A percentile compares a stretch with the other conserved stretches of the same genome.
phyloP scores from a whole-genome alignment of 2,329 filamentous ascomycete species.

The Bipolaris zeicola region DNA sequence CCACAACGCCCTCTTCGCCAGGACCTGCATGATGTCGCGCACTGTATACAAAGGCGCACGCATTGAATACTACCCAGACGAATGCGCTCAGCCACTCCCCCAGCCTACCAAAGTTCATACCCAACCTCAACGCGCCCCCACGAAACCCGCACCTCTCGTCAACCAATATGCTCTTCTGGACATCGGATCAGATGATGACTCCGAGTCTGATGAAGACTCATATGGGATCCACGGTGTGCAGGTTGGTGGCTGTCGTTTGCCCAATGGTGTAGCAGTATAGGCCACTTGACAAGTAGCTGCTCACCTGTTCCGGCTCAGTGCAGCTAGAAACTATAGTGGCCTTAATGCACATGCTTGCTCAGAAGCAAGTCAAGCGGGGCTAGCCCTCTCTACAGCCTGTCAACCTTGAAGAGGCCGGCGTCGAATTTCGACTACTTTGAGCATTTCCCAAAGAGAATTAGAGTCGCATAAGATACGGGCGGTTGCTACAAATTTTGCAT shows the following conservation, averaged over 20 bases:
- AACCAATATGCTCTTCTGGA: slow-evolving; percentile 43
- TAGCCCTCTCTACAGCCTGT: not conserved
- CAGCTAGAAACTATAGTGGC: not conserved
- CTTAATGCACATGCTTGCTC: not conserved
- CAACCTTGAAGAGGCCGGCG: not conserved
- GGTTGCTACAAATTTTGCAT: not conserved
- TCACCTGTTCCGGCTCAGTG: not conserved
- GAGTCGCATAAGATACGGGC: not conserved
- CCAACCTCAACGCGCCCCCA: slow-evolving; percentile 9
- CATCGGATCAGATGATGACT: slow-evolving; percentile 31
- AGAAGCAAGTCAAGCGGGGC: not conserved
- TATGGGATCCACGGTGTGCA: slow-evolving; percentile 29
- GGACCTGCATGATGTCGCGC: slow-evolving; percentile 74
- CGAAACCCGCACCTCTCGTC: slow-evolving; percentile 30
- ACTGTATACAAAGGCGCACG: slow-evolving; percentile 71
- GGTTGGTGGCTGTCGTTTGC: slow-evolving; percentile 28
- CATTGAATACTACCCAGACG: slow-evolving; percentile 74
- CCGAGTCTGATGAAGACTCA: slow-evolving; percentile 35
- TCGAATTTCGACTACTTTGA: too few species aligned
- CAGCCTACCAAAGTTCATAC: slow-evolving; percentile 19
- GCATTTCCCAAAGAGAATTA: not conserved
- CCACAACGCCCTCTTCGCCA: slow-evolving; percentile 74
- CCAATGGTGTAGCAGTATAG: slow-evolving; percentile 28
- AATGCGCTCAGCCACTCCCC: slow-evolving; percentile 68
- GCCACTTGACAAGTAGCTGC: not conserved